Evolutionary conservation across 345 rosid species (phyloP), one percentile per base, ranked within the genome.

Genomic region (Erysimum cheiranthoides): DNA sequence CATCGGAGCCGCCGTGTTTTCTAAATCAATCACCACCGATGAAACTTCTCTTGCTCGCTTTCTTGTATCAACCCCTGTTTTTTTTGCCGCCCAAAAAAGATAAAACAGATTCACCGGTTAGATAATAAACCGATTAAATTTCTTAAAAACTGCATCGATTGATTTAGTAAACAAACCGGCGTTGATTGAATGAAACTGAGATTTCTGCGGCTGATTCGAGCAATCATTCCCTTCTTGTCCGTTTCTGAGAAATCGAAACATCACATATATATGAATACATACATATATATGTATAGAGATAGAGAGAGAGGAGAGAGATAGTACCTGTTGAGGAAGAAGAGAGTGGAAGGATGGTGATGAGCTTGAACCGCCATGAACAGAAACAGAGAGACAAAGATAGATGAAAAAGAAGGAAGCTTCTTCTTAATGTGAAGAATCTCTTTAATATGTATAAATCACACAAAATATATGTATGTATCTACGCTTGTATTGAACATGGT

Each of bases 341-440:
- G 62, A 71, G 91, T 92, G 2, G 93, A 88, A 64, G 92, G 96
- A 64, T 90, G 93, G 79, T 92, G 91, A 71, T 87, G 96, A 86
- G 96, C 89, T 82, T 92, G 96, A 73, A 92, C 89, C 47, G 97
- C 97, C 97, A 92, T 92, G 82, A 56, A 57, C 54, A 75, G 67
- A 80, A 57, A 65, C 51, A 75, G 71, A 66, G 42, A 3, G 47
- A 21, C 25, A 21, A 66, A 74, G 73, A 49, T 10, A 38, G 14
- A 40, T 7, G 4, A 34, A n/a, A 68, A 18, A 38, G 49, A 30
- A 43, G 54, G 12, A 53, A 65, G 46, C 60, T 72, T 78, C 54
- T 68, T 35, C 18, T 68, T 25, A 10, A n/a, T 54, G 27, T 21
- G 25, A 21, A 46, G 66, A 56, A 66, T 45, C 11, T 46, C 9